Percentiles rank a stretch among this genome's conserved stretches.
phyloP scores from a whole-genome alignment of 139 green algal species.

The Coelastrella sp. region DNA sequence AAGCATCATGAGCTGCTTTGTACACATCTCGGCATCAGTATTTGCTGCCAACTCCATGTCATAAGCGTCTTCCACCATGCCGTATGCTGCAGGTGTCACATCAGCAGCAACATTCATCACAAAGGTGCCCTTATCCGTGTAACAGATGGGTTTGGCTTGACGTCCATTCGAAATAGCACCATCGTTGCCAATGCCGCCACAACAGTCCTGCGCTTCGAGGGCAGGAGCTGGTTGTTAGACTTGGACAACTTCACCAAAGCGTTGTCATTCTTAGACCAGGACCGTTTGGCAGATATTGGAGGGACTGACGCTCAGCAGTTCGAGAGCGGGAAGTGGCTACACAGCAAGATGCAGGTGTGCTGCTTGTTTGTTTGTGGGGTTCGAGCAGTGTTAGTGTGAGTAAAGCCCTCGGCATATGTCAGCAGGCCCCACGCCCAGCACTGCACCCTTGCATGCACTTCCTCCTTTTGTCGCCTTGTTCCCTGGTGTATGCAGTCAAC shows the following conservation, averaged over 20 bases:
- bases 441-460: too few species aligned
- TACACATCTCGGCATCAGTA: neutral
- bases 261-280: neutral
- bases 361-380: too few species aligned
- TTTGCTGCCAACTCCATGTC: neutral
- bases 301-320: neutral
- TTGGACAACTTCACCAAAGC: neutral
- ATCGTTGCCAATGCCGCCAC: constrained; percentile 1
- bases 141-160: neutral
- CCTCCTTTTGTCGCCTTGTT: too few species aligned
- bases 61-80: neutral
- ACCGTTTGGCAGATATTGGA: neutral
- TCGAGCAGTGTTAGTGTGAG: too few species aligned
- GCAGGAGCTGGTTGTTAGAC: neutral
- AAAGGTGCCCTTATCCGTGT: neutral
- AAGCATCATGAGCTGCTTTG: neutral
- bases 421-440: too few species aligned
- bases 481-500: too few species aligned
- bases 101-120: constrained; percentile 7
- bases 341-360: too few species aligned
- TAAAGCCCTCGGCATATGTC: too few species aligned
- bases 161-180: neutral
- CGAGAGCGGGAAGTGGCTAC: too few species aligned
- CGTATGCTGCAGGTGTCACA: neutral
- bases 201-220: constrained; percentile 15